Conservation (phyloP, 805 yeast species). For the Ogataea salicorniae region DNA sequence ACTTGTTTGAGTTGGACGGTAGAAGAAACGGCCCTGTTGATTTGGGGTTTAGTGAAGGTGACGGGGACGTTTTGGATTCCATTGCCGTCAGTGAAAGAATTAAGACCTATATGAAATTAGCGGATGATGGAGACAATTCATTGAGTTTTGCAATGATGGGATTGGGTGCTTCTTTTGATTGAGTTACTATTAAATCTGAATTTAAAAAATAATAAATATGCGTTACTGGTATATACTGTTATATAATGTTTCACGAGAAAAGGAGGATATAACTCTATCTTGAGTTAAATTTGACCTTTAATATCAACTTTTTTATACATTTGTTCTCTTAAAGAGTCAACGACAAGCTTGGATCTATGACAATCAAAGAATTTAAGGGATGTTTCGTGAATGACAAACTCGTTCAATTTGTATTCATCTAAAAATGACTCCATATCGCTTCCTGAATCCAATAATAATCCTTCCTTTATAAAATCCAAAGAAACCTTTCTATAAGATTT, state of each 20-base stretch:
- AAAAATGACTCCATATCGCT: slow-evolving; percentile 41
- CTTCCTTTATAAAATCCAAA: slow-evolving; percentile 13
- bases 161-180: slow-evolving; percentile 51
- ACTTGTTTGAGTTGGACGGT: slow-evolving; percentile 84
- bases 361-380: slow-evolving; percentile 21
- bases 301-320: slow-evolving; percentile 67
- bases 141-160: slow-evolving; percentile 76
- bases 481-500: slow-evolving; percentile 49
- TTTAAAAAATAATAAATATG: background rate
- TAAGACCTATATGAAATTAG: slow-evolving; percentile 58
- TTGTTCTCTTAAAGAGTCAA: slow-evolving; percentile 22
- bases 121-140: slow-evolving; percentile 49
- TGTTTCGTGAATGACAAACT: slow-evolving; percentile 21
- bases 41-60: slow-evolving; percentile 38
- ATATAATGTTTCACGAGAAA: background rate
- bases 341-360: slow-evolving; percentile 17
- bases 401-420: slow-evolving; percentile 32
- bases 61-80: slow-evolving; percentile 49
- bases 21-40: slow-evolving; percentile 72
- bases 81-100: slow-evolving; percentile 48
- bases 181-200: slow-evolving; percentile 1
- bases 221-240: background rate
- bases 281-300: slow-evolving; percentile 69
- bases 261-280: too few species aligned
- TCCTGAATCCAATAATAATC: slow-evolving; percentile 27